These are phyloP conservation scores for Lentinula novae-zelandiae DNA, from an alignment of 1,284 basidiomycete genomes.

Conservation along the genomic window DNA sequence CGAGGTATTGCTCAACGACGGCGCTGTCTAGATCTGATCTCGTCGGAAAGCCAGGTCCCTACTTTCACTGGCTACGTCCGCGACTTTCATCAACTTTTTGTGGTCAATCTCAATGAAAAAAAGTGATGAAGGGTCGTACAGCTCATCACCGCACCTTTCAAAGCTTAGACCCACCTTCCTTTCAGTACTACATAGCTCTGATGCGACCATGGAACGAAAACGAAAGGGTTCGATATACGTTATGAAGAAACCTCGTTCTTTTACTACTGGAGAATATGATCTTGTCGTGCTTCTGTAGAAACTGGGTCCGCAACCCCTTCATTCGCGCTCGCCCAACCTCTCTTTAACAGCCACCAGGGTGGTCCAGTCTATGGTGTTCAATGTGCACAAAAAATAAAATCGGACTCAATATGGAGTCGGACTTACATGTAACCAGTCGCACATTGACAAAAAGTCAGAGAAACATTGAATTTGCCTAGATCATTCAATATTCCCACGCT, in stretches of 20 bases:
- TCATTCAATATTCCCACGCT: too few relatives aligned
- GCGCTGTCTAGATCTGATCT: slow-evolving; percentile 29
- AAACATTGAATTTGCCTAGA: too few relatives aligned
- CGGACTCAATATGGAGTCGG: too few relatives aligned
- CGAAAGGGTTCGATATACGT: slow-evolving; percentile 26
- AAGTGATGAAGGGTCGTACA: background rate
- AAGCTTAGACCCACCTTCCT: background rate
- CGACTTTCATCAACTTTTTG: slow-evolving; percentile 30
- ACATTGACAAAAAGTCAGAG: too few relatives aligned
- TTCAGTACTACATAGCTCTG: too few relatives aligned
- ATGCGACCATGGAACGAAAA: too few relatives aligned
- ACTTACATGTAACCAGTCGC: too few relatives aligned
- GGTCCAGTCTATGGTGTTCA: background rate
- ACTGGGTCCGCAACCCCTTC: background rate
- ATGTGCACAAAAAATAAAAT: too few relatives aligned
- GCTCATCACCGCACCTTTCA: background rate
- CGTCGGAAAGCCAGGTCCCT: slow-evolving; percentile 21
- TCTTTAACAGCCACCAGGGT: background rate
- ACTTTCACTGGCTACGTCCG: slow-evolving; percentile 37
- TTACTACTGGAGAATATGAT: background rate
- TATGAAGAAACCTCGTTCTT: background rate
- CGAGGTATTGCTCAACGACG: slow-evolving; percentile 24
- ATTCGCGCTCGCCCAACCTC: background rate
- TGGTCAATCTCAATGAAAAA: slow-evolving; percentile 20
- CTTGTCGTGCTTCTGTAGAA: background rate